Evolutionary conservation across 1,284 basidiomycete genomes (phyloP).

Genomic region (Sporisorium exsertum): DNA sequence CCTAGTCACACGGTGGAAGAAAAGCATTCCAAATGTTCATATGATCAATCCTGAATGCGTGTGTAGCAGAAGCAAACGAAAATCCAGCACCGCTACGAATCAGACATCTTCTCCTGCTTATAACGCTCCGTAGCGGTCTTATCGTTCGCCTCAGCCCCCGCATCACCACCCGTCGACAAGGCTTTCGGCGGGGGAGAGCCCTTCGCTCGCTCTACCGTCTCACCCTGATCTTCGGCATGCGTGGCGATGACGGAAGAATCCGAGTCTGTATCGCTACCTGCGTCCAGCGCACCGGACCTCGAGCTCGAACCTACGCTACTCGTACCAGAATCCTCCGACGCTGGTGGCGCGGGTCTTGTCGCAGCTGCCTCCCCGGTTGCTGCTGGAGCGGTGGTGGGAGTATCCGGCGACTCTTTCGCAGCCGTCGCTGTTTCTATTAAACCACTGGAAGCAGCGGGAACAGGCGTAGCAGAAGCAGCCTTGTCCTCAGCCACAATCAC

Average conservation of each 20-base stretch:
- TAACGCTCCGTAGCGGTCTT: not conserved
- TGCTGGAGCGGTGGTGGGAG: not conserved
- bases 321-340: constrained; percentile 26
- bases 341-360: not conserved
- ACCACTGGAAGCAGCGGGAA: not conserved
- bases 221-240: not conserved
- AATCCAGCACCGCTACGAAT: constrained; percentile 3
- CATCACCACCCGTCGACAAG: not conserved
- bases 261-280: constrained; percentile 34
- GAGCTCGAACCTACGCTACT: constrained; percentile 40
- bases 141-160: not conserved
- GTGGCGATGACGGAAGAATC: constrained; percentile 16
- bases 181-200: not conserved
- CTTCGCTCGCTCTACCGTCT: not conserved
- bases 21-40: not conserved
- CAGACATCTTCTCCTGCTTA: not conserved
- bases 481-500: not conserved
- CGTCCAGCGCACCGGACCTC: constrained; percentile 23
- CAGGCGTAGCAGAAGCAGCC: constrained; percentile 14
- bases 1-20: not conserved
- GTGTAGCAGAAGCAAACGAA: too few relatives aligned
- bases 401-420: constrained; percentile 6
- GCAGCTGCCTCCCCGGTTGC: not conserved
- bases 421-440: not conserved
- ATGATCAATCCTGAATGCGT: too few relatives aligned